Evolutionary conservation across 2,329 filamentous ascomycete genomes (phyloP), one percentile per base, ranked within the genome.

Genomic region (Microascus cirrosus): DNA sequence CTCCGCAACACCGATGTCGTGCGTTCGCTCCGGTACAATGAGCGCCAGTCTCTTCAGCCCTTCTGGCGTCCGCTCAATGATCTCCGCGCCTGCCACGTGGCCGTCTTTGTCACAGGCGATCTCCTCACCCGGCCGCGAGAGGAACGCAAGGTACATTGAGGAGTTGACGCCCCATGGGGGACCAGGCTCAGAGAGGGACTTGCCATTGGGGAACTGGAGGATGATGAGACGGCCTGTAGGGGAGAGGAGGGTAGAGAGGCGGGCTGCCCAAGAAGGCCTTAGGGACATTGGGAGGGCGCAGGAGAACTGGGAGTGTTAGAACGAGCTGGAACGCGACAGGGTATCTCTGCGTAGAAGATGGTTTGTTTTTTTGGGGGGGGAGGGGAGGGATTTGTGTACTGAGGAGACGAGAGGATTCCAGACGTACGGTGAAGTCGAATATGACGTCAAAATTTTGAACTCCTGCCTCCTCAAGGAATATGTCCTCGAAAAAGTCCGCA

Each of bases 171-270:
- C 83, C 77, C 82, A 92, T 1, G 90, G 90, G 13, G 90, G 90
- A 0, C 90, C 90, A 11, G 77, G 77, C 11, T 79, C 76, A 12
- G 75, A 75, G 11, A 85, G 78, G 50, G 82, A 77, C 68, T 92
- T 94, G 61, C 82, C 79, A 1, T 86, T 83, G 11, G 90, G 90
- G 68, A 87, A 95, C 68, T 95, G 90, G 61, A 95, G 78, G 70
- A 83, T 85, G 56, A 86, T 67, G 28, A 86, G 72, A 42, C 77
- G 73, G 24, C 82, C 81, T 25, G 63, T 67, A 20, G 74, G 73
- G 22, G 70, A 63, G 34, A 86, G 71, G 45, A 85, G 73, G 45
- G 76, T 66, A 15, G 71, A 64, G 69, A 81, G 79, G 58, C 80
- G 73, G 58, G 68, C 68, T 13, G 81, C 77, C 83, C 82, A 86